These are phyloP conservation scores for Planoprotostelium fungivorum DNA, from an alignment of 78 protist species.

Conservation along the genomic window DNA sequence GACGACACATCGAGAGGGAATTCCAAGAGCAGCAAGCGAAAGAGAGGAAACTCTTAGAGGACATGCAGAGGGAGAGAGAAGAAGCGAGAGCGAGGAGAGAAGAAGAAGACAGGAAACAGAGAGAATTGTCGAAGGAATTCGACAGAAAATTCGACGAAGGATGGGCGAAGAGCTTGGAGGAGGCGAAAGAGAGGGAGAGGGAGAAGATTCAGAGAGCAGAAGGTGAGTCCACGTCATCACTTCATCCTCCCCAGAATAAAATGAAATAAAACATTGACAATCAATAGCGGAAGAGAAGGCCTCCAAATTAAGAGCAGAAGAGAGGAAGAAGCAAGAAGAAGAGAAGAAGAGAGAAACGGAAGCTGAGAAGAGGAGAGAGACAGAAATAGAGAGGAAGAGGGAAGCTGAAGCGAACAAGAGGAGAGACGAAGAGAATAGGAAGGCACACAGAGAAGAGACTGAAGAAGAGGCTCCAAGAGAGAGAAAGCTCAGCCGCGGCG, in stretches of 20 bases:
- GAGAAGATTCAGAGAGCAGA: background rate
- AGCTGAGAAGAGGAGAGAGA: background rate
- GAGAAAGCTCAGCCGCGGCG: too few relatives aligned
- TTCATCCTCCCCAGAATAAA: too few relatives aligned
- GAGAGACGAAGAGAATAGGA: background rate
- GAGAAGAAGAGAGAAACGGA: background rate
- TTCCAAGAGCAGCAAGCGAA: background rate
- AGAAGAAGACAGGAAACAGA: background rate
- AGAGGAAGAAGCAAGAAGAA: background rate
- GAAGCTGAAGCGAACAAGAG: background rate
- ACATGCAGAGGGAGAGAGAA: background rate
- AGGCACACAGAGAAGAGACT: background rate
- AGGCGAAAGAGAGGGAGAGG: background rate
- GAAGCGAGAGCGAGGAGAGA: background rate
- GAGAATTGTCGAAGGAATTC: background rate
- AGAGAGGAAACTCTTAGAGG: background rate
- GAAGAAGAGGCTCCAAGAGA: background rate
- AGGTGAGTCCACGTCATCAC: too few relatives aligned
- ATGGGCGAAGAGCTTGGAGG: background rate
- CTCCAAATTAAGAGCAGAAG: background rate
- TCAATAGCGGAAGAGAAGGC: background rate
- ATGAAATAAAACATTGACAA: too few relatives aligned
- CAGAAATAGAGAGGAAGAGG: background rate
- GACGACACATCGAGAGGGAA: background rate
- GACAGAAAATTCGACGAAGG: background rate